Evolutionary conservation across 352 stramenopile genomes (phyloP).

Genomic region (Globisporangium lucens): DNA sequence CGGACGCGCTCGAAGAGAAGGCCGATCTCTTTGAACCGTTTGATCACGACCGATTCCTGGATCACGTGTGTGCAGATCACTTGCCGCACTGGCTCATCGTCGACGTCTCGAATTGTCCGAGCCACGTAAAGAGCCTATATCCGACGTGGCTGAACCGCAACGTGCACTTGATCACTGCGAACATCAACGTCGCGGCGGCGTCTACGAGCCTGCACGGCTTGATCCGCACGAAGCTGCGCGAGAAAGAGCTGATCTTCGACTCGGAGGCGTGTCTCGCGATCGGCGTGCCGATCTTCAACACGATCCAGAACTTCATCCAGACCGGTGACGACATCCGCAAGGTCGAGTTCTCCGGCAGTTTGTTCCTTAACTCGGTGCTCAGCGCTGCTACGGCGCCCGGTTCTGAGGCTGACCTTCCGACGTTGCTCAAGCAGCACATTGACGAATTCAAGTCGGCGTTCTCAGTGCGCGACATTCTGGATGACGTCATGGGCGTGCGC

Average conservation of each 20-base stretch:
- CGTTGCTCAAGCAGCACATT: slow-evolving; percentile 75
- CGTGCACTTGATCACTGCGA: slow-evolving; percentile 92
- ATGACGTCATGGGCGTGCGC: slow-evolving; percentile 90
- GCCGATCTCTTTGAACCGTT: slow-evolving; percentile 34
- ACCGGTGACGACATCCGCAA: slow-evolving; percentile 89
- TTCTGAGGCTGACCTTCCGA: slow-evolving; percentile 41
- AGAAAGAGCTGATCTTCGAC: slow-evolving; percentile 89
- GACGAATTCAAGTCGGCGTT: slow-evolving; percentile 43
- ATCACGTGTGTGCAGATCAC: slow-evolving; percentile 84
- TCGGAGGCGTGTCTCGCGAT: slow-evolving; percentile 75
- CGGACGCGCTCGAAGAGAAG: slow-evolving; percentile 30
- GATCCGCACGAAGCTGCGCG: slow-evolving; percentile 66
- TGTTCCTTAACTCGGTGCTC: slow-evolving; percentile 85
- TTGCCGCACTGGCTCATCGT: slow-evolving; percentile 92
- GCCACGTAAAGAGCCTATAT: slow-evolving; percentile 85
- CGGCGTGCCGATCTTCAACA: slow-evolving; percentile 91
- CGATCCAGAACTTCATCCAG: slow-evolving; percentile 91
- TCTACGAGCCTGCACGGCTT: slow-evolving; percentile 66
- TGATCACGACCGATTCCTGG: slow-evolving; percentile 64
- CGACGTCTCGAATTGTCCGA: slow-evolving; percentile 89
- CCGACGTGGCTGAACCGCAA: slow-evolving; percentile 87
- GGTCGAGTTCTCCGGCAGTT: slow-evolving; percentile 90
- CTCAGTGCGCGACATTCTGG: slow-evolving; percentile 77
- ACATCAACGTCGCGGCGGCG: slow-evolving; percentile 86
- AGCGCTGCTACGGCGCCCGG: slow-evolving; percentile 26